These are phyloP conservation scores for Suillus decipiens DNA, from an alignment of 768 basidiomycete genomes.

Conservation along the genomic window DNA sequence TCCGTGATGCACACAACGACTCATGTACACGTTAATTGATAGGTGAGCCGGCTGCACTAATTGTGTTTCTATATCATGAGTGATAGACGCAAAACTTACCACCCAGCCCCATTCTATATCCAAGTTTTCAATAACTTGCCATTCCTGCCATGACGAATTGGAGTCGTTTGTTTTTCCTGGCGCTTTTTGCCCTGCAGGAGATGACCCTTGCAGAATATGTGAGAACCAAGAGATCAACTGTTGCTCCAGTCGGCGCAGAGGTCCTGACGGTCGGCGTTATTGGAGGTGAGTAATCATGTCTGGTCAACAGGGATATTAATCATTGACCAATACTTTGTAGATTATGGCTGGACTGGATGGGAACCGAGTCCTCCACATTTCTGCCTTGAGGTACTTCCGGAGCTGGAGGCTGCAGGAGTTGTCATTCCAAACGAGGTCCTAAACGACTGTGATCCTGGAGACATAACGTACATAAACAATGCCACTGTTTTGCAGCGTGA, in stretches of 20 bases:
- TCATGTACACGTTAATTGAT: not conserved
- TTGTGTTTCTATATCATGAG: not conserved
- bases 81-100: not conserved
- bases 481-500: constrained; percentile 7
- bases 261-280: constrained; percentile 5
- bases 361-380: constrained; percentile 2
- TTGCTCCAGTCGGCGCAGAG: constrained; percentile 5
- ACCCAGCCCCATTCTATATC: too few species aligned
- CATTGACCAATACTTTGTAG: not conserved
- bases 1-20: not conserved
- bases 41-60: not conserved
- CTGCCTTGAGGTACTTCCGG: constrained; percentile 7
- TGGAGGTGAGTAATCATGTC: not conserved
- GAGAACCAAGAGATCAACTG: not conserved
- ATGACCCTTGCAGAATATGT: not conserved
- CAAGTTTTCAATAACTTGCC: not conserved
- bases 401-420: constrained; percentile 4
- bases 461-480: constrained; percentile 1
- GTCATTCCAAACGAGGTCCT: constrained; percentile 3
- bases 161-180: not conserved
- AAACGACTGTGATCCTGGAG: constrained; percentile 5
- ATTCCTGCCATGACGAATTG: not conserved
- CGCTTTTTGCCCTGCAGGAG: not conserved
- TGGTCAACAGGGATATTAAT: not conserved
- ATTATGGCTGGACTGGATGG: constrained; percentile 9